phyloP scores from a whole-genome alignment of 768 basidiomycete species.

The Flagelloscypha sp. region DNA sequence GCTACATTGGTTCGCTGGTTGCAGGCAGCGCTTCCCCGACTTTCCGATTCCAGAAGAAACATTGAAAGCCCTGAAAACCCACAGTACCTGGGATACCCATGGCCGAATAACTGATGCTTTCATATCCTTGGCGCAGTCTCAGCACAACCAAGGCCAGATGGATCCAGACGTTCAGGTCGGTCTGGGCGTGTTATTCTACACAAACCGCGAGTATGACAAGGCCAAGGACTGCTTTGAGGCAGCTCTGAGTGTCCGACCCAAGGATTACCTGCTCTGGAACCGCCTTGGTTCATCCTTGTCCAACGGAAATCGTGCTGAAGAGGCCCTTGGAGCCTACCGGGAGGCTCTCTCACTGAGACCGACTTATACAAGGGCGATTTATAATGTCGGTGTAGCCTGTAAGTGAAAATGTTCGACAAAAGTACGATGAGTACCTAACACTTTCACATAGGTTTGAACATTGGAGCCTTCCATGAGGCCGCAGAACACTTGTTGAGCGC shows the following conservation, averaged over 20 bases:
- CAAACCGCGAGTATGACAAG: slow-evolving; percentile 73
- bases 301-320: slow-evolving; percentile 91
- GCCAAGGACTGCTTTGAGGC: slow-evolving; percentile 94
- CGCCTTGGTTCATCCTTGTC: slow-evolving; percentile 89
- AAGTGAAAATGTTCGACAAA: slow-evolving; percentile 23
- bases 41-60: slow-evolving; percentile 49
- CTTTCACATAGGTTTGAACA: slow-evolving; percentile 74
- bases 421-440: slow-evolving; percentile 7
- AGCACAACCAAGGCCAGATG: slow-evolving; percentile 60
- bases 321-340: slow-evolving; percentile 83
- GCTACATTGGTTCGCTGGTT: slow-evolving; percentile 84
- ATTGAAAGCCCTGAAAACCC: slow-evolving; percentile 40
- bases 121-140: slow-evolving; percentile 72
- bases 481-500: slow-evolving; percentile 93
- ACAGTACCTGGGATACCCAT: slow-evolving; percentile 78
- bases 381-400: slow-evolving; percentile 98
- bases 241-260: slow-evolving; percentile 72
- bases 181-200: slow-evolving; percentile 89
- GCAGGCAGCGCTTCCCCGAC: slow-evolving; percentile 50
- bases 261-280: slow-evolving; percentile 96
- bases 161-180: slow-evolving; percentile 93
- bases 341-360: slow-evolving; percentile 86
- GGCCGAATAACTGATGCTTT: slow-evolving; percentile 75
- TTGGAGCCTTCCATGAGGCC: slow-evolving; percentile 91
- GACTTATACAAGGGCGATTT: slow-evolving; percentile 94